These are phyloP conservation scores for Coniosporium apollinis DNA, from an alignment of 495 filamentous ascomycete genomes.

Conservation along the genomic window DNA sequence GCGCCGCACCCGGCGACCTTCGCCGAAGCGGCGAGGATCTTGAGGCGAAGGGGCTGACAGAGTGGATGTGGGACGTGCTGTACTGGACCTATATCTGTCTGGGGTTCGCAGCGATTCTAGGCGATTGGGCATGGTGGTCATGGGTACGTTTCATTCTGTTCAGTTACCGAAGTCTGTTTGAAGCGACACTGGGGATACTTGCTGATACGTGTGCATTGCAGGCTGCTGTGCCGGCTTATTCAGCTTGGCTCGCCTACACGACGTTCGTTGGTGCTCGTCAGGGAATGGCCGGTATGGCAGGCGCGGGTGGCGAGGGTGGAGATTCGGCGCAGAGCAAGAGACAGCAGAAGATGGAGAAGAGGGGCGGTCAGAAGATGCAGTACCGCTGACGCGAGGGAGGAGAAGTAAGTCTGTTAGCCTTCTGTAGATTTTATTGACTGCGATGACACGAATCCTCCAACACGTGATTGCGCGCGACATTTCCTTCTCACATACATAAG, in stretches of 20 bases:
- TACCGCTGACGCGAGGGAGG: no score
- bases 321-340: constrained; percentile 19
- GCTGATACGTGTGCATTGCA: neutral
- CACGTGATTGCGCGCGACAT: no score
- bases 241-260: constrained; percentile 17
- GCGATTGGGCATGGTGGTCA: constrained; percentile 24
- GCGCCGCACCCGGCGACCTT: constrained; percentile 44
- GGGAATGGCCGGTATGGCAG: constrained; percentile 15
- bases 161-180: neutral
- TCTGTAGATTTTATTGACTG: no score
- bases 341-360: constrained; percentile 25
- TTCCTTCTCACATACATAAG: no score
- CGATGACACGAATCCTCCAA: no score
- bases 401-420: no score
- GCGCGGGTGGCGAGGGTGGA: constrained; percentile 8
- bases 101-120: constrained; percentile 20
- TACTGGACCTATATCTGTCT: constrained; percentile 55
- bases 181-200: neutral
- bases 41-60: constrained; percentile 72
- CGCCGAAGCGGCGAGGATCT: constrained; percentile 73
- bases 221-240: constrained; percentile 21
- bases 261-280: constrained; percentile 17
- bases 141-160: constrained; percentile 10
- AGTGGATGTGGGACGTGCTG: constrained; percentile 94
- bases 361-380: constrained; percentile 21